Conservation (phyloP, 2,329 filamentous ascomycete genomes). For the Fragosphaeria purpurea region DNA sequence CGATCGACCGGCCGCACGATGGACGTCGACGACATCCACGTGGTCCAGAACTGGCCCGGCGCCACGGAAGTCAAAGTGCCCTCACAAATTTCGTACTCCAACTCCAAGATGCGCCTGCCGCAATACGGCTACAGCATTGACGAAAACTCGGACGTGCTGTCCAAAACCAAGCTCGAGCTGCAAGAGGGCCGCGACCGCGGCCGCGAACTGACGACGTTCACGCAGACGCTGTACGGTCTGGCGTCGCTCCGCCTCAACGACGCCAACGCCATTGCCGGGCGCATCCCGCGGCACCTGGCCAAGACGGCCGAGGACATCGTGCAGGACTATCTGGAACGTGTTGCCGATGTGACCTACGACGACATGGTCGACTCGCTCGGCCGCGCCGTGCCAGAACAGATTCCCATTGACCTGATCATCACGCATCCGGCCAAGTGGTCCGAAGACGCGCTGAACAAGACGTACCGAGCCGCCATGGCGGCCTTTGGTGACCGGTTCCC, state of each 20-base stretch:
- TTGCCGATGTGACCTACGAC: slow-evolving; percentile 8
- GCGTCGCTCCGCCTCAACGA: slow-evolving; percentile 3
- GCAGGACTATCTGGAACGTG: slow-evolving; percentile 10
- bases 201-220: slow-evolving; percentile 7
- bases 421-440: slow-evolving; percentile 14
- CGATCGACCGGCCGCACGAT: slow-evolving; percentile 1
- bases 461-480: slow-evolving; percentile 9
- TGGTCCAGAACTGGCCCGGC: slow-evolving; percentile 10
- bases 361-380: slow-evolving; percentile 6
- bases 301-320: slow-evolving; percentile 11
- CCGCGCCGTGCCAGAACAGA: slow-evolving; percentile 4
- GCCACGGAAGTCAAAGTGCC: slow-evolving; percentile 10
- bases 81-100: slow-evolving; percentile 12
- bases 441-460: slow-evolving; percentile 10
- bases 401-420: slow-evolving; percentile 12
- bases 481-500: slow-evolving; percentile 10
- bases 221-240: slow-evolving; percentile 8
- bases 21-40: slow-evolving; percentile 9
- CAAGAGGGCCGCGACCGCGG: background rate
- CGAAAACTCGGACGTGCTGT: slow-evolving; percentile 6
- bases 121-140: slow-evolving; percentile 13
- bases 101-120: background rate
- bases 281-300: slow-evolving; percentile 8
- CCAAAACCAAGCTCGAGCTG: slow-evolving; percentile 14
- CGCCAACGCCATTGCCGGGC: background rate